Conservation (phyloP, 1,284 basidiomycete species). For the Porogramme epimiltina region DNA sequence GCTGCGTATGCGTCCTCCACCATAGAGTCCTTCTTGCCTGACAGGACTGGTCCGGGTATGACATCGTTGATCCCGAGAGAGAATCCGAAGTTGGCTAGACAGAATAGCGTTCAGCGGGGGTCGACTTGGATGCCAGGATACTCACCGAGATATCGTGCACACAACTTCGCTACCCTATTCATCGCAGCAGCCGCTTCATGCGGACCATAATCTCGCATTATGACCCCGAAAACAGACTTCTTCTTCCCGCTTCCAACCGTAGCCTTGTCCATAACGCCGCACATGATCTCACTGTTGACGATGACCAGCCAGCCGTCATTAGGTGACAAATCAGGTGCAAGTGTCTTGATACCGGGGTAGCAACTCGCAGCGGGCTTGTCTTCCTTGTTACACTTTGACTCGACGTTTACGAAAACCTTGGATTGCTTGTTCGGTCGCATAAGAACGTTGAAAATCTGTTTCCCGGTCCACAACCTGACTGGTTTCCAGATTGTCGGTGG, state of each 20-base stretch:
- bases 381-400: conserved; percentile 94
- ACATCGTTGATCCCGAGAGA: conserved; percentile 99
- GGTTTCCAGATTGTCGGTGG: conserved; percentile 96
- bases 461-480: conserved; percentile 94
- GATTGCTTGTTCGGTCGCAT: conserved; percentile 93
- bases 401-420: conserved; percentile 91
- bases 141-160: conserved; percentile 90
- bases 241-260: conserved; percentile 99
- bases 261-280: conserved; percentile 98
- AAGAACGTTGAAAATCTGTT: conserved; percentile 96
- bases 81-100: conserved; percentile 92
- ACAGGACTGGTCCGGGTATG: conserved; percentile 88
- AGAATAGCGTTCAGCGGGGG: neutral
- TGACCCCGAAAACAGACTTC: conserved; percentile 98
- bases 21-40: conserved; percentile 81
- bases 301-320: conserved; percentile 99
- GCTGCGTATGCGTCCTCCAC: conserved; percentile 90
- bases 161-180: conserved; percentile 95
- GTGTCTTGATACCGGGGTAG: conserved; percentile 64
- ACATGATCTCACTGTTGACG: conserved; percentile 99
- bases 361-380: conserved; percentile 75
- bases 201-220: conserved; percentile 95
- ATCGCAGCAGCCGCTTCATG: conserved; percentile 95
- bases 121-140: neutral
- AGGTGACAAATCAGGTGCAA: conserved; percentile 85